Conservation (phyloP, 208 protist species). For the Crithidia sp. region DNA sequence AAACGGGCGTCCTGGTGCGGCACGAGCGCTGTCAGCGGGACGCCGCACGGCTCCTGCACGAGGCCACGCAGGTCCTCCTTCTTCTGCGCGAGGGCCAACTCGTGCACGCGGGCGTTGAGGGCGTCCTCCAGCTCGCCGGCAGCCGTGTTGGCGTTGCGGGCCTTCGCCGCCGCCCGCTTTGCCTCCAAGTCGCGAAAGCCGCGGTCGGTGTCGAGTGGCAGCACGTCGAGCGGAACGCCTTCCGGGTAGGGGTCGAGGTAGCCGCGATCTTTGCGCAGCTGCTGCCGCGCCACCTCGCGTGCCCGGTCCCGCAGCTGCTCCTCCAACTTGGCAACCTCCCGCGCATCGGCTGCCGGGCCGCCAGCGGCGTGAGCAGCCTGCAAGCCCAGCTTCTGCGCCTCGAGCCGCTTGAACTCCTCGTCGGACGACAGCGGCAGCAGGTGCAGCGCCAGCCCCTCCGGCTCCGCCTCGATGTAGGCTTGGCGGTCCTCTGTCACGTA, state of each 20-base stretch:
- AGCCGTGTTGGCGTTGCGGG: slow-evolving; percentile 42
- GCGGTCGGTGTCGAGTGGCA: slow-evolving; percentile 70
- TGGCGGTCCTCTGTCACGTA: slow-evolving; percentile 62
- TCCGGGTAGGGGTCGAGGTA: slow-evolving; percentile 71
- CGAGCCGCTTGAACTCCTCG: slow-evolving; percentile 61
- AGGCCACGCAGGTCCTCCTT: slow-evolving; percentile 59
- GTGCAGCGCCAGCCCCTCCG: slow-evolving; percentile 53
- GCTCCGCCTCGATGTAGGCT: slow-evolving; percentile 63
- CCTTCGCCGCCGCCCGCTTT: slow-evolving; percentile 61
- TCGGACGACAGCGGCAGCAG: slow-evolving; percentile 60
- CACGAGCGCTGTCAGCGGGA: slow-evolving; percentile 54
- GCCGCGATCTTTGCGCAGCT: slow-evolving; percentile 57
- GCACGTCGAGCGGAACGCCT: slow-evolving; percentile 55
- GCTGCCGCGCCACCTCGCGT: slow-evolving; percentile 54
- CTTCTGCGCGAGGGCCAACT: slow-evolving; percentile 64
- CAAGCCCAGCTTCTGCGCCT: slow-evolving; percentile 49
- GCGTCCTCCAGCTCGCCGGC: slow-evolving; percentile 64
- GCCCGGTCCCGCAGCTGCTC: slow-evolving; percentile 56
- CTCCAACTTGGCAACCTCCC: slow-evolving; percentile 53
- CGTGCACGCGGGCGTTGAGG: slow-evolving; percentile 67
- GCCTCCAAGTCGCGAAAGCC: slow-evolving; percentile 68
- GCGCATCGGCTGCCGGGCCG: slow-evolving; percentile 27
- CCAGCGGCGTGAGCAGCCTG: slow-evolving; percentile 29
- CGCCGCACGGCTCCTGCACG: slow-evolving; percentile 41
- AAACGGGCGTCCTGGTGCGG: slow-evolving; percentile 72